A percentile compares a stretch with the other conserved stretches of the same genome.
Evolutionary conservation across 106 monocot species (phyloP).

Genomic region (Narthecium ossifragum): DNA sequence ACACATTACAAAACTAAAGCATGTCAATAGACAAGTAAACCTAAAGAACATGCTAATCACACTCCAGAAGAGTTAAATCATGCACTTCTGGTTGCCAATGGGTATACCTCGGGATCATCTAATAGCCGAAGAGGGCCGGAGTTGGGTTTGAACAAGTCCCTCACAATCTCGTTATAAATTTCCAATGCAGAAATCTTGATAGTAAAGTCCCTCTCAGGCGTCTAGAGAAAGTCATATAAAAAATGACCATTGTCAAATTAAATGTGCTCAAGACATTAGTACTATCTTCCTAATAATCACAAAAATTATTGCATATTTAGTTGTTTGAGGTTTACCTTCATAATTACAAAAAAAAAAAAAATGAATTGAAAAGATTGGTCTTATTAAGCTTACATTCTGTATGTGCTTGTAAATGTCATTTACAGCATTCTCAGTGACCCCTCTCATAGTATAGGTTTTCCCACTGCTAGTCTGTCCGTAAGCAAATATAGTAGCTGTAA

Average conservation of each 20-base stretch:
- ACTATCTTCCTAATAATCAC: no score
- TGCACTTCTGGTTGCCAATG: background rate
- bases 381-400: conserved; percentile 49
- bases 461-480: conserved; percentile 99
- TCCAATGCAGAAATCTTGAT: conserved; percentile 95
- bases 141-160: conserved; percentile 80
- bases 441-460: conserved; percentile 92
- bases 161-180: conserved; percentile 94
- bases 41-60: background rate
- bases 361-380: no score
- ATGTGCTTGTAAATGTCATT: conserved; percentile 91
- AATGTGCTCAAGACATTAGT: no score
- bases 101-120: conserved; percentile 92
- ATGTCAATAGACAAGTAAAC: background rate
- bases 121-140: conserved; percentile 82
- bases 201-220: conserved; percentile 57
- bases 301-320: no score
- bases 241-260: no score
- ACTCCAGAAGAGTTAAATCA: background rate
- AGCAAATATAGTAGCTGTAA: conserved; percentile 94
- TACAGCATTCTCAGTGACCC: conserved; percentile 84
- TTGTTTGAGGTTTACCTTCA: no score
- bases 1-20: background rate
- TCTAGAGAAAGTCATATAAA: no score
- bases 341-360: no score